Percentiles rank a stretch among this genome's conserved stretches.
Conservation (phyloP, 345 rosid species). For the Gossypium rotundifolium region DNA sequence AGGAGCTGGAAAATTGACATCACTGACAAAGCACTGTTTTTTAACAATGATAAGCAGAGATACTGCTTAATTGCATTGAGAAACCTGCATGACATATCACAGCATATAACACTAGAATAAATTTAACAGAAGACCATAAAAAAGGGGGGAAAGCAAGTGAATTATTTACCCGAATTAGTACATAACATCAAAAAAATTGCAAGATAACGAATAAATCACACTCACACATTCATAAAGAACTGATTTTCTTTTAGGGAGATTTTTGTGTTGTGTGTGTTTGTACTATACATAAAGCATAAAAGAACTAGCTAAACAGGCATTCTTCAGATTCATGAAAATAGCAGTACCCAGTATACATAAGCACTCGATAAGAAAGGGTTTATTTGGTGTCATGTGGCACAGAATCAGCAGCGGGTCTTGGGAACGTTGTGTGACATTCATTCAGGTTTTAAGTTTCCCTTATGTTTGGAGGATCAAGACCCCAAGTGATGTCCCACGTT, state of each 20-base stretch:
- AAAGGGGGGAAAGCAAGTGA: neutral
- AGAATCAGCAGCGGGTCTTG: neutral
- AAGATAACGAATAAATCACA: neutral
- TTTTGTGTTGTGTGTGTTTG: neutral
- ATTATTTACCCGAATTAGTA: neutral
- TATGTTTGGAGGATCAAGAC: neutral
- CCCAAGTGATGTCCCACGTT: neutral
- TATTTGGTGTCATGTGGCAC: neutral
- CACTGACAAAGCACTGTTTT: constrained; percentile 94
- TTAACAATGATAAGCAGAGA: constrained; percentile 84
- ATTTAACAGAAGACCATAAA: neutral
- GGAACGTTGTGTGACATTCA: neutral
- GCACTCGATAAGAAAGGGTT: neutral
- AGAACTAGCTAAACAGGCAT: neutral
- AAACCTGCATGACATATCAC: constrained; percentile 52
- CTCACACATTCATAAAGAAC: neutral
- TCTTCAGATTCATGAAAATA: neutral
- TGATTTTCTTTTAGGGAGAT: neutral
- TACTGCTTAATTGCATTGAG: constrained; percentile 77
- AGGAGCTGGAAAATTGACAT: constrained; percentile 97
- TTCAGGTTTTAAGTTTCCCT: neutral
- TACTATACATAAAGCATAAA: neutral
- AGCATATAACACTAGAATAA: neutral
- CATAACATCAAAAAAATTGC: neutral
- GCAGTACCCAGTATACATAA: neutral